Percentiles rank a stretch among this genome's conserved stretches.
Conservation (phyloP, 805 yeast species). For the Candida hungchunana region DNA sequence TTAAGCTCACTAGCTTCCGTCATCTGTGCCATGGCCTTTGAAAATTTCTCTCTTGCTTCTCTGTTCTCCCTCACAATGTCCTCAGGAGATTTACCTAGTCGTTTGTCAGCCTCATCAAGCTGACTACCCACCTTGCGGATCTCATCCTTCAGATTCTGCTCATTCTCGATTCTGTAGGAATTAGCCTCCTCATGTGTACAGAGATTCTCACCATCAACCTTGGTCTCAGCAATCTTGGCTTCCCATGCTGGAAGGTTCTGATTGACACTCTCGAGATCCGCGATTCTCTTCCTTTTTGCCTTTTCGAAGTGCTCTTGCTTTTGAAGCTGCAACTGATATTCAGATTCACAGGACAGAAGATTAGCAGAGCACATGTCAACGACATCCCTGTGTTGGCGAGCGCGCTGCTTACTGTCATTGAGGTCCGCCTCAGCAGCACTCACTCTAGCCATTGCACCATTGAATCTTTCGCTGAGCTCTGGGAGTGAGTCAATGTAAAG, state of each 20-base stretch:
- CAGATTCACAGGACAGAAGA: conserved; percentile 9
- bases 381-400: conserved; percentile 27
- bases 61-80: conserved; percentile 47
- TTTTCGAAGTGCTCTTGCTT: conserved; percentile 15
- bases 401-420: conserved; percentile 14
- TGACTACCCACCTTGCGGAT: conserved; percentile 41
- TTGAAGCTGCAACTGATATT: conserved; percentile 10
- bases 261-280: conserved; percentile 20
- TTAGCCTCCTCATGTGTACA: conserved; percentile 47
- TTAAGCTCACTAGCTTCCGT: conserved; percentile 33
- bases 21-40: conserved; percentile 38
- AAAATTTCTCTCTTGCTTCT: conserved; percentile 38
- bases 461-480: conserved; percentile 24
- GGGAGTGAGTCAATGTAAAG: conserved; percentile 23
- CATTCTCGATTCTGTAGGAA: conserved; percentile 35
- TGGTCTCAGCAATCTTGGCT: conserved; percentile 11
- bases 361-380: conserved; percentile 8
- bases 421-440: conserved; percentile 14
- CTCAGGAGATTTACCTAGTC: conserved; percentile 52
- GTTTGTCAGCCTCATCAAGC: conserved; percentile 48
- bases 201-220: conserved; percentile 32
- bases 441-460: background rate
- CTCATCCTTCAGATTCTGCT: conserved; percentile 46
- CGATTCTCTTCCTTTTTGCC: conserved; percentile 16
- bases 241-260: conserved; percentile 21